Conservation (phyloP, 1,284 basidiomycete species). For the Puccinia polysora region DNA sequence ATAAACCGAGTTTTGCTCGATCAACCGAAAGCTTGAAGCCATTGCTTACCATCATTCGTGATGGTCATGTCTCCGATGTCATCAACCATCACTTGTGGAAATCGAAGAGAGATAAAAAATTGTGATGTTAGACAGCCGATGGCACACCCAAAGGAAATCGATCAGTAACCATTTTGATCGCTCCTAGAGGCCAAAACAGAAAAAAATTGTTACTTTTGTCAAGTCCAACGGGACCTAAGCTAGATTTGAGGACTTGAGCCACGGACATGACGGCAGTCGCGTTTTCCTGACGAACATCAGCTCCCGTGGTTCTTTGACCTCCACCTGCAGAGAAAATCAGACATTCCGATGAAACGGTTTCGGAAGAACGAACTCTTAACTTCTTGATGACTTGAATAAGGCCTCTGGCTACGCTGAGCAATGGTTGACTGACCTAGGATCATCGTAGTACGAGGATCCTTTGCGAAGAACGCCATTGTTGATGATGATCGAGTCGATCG, state of each 20-base stretch:
- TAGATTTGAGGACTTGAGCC: slow-evolving; percentile 96
- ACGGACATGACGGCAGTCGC: slow-evolving; percentile 94
- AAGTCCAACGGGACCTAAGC: slow-evolving; percentile 76
- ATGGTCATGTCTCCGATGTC: slow-evolving; percentile 99
- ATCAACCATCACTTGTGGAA: slow-evolving; percentile 72
- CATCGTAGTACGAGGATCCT: slow-evolving; percentile 47
- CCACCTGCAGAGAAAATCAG: slow-evolving; percentile 45
- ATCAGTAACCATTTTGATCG: slow-evolving; percentile 67
- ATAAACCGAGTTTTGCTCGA: neutral
- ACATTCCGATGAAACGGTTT: slow-evolving; percentile 17
- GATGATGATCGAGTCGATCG: neutral
- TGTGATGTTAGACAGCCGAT: neutral
- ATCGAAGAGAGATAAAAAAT: slow-evolving; percentile 1
- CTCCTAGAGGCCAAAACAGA: neutral
- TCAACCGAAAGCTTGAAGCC: too few species aligned
- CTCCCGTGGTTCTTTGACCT: slow-evolving; percentile 44
- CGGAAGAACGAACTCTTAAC: slow-evolving; percentile 26
- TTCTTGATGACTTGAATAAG: slow-evolving; percentile 9
- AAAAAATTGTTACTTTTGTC: slow-evolving; percentile 42
- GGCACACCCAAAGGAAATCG: slow-evolving; percentile 15
- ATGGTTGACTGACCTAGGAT: slow-evolving; percentile 48
- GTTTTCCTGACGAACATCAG: slow-evolving; percentile 51
- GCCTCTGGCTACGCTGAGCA: slow-evolving; percentile 46
- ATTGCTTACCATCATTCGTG: slow-evolving; percentile 75
- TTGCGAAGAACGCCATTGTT: slow-evolving; percentile 45